Evolutionary conservation across 805 yeast genomes (phyloP), one percentile per base, ranked within the genome.

Genomic region (Zygosaccharomyces siamensis): DNA sequence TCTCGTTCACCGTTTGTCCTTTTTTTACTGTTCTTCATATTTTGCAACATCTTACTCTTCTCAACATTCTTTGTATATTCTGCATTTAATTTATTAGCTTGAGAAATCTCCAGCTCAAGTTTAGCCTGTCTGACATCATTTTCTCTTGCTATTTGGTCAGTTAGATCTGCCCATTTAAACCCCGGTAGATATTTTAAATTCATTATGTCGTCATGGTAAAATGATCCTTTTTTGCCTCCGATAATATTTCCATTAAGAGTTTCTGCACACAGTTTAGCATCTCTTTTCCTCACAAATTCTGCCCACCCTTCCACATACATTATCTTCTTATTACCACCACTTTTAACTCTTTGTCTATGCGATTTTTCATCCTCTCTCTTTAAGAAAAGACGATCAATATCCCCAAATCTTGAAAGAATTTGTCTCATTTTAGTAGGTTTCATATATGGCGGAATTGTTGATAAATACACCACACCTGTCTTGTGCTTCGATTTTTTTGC

Each of bases 261-360:
- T 7, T 73, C 74, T 2, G 93, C 96, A 51, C 96, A 89, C 31
- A 89, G 67, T 63, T 92, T 92, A 1, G 98, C 99, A 59, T 89
- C 87, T 57, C 77, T 79, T 63, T 93, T 93, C 60, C 80, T 79
- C 23, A 77, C 71, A 67, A 87, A 93, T 69, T 93, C 99, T 6
- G 86, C 93, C 99, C 99, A 93, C 11, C 99, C 99, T 72, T 92
- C 99, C 26, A 85, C 87, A 62, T 79, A 93, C 70, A 79, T 84
- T 62, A 77, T 77, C 68, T 90, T 90, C 66, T 89, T 89, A 67
- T 92, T 93, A 20, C 99, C 98, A 11, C 98, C 98, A 53, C 80
- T 77, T 60, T 84, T 86, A 18, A 87, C 81, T 58, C 99, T 73
- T 43, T 76, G 74, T 45, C 78, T 79, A 59, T 89, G 75, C 7